Percentiles rank a stretch among this genome's conserved stretches.
These are phyloP conservation scores for Pyrenochaeta sp. DNA, from an alignment of 2,329 filamentous ascomycete species.

Conservation along the genomic window DNA sequence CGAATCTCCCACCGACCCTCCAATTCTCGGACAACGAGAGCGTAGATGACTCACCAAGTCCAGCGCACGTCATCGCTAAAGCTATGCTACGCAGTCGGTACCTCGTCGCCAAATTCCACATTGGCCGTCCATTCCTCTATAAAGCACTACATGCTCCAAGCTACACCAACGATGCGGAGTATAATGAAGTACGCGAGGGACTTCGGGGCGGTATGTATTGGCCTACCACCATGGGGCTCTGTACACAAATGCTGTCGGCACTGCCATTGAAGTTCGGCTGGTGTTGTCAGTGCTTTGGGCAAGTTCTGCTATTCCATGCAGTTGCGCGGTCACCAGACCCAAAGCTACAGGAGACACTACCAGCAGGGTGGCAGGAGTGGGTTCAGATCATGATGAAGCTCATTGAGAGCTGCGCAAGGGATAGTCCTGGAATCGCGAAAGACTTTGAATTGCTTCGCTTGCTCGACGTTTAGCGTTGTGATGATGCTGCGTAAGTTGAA, in stretches of 20 bases:
- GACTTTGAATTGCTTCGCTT: constrained; percentile 46
- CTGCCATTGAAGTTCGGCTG: constrained; percentile 50
- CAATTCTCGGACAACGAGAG: constrained; percentile 54
- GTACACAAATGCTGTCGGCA: constrained; percentile 46
- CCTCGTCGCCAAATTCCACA: constrained; percentile 49
- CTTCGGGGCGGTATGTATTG: constrained; percentile 48
- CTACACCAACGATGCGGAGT: constrained; percentile 42
- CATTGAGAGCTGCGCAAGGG: constrained; percentile 41
- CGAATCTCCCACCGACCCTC: constrained; percentile 58
- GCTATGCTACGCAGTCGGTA: constrained; percentile 52
- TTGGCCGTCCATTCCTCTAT: constrained; percentile 49
- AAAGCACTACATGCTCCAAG: constrained; percentile 46
- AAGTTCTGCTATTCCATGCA: constrained; percentile 46
- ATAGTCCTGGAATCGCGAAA: constrained; percentile 47
- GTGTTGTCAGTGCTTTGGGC: constrained; percentile 50
- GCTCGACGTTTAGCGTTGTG: constrained; percentile 24
- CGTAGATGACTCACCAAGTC: constrained; percentile 38
- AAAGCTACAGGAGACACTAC: constrained; percentile 42
- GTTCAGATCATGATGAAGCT: constrained; percentile 47
- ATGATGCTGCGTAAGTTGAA: not conserved
- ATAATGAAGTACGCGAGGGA: constrained; percentile 38
- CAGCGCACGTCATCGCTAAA: constrained; percentile 49
- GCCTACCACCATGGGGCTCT: constrained; percentile 48
- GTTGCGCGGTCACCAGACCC: constrained; percentile 39
- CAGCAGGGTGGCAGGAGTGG: constrained; percentile 48